These are phyloP conservation scores for Penicillium sp. DNA, from an alignment of 2,329 filamentous ascomycete species.

Conservation along the genomic window DNA sequence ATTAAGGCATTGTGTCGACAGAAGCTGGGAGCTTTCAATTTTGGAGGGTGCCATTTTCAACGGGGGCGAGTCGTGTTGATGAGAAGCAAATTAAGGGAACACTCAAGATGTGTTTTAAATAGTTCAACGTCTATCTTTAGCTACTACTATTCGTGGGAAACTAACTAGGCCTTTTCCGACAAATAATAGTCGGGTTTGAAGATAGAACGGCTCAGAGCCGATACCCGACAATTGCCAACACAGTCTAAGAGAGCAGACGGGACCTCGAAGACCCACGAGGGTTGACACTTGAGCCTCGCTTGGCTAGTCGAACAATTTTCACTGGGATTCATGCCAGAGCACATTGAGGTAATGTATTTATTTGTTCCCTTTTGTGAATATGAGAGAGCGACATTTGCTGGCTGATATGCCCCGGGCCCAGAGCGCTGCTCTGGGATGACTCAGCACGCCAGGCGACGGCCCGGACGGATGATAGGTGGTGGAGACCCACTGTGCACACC, in stretches of 20 bases:
- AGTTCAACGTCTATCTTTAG: no score
- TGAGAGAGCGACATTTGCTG: not conserved
- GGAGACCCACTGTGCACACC: no score
- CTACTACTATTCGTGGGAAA: no score
- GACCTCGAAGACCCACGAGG: not conserved
- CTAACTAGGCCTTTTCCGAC: not conserved
- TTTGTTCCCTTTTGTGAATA: not conserved
- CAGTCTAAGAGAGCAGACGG: not conserved
- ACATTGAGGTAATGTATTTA: not conserved
- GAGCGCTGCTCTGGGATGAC: not conserved
- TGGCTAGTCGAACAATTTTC: not conserved
- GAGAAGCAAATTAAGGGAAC: not conserved
- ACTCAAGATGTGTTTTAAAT: not conserved
- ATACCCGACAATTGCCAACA: not conserved
- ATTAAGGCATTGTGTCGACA: not conserved
- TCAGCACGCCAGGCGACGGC: not conserved
- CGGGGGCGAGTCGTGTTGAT: not conserved
- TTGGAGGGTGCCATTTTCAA: slow-evolving; percentile 4
- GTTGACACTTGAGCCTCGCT: not conserved
- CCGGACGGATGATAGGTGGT: no score
- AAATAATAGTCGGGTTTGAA: not conserved
- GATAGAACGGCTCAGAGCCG: not conserved
- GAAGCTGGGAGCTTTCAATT: not conserved
- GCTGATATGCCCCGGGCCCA: no score
- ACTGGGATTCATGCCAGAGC: not conserved